phyloP scores from a whole-genome alignment of 2,329 filamentous ascomycete genomes.

The Colletotrichum sansevieriae region DNA sequence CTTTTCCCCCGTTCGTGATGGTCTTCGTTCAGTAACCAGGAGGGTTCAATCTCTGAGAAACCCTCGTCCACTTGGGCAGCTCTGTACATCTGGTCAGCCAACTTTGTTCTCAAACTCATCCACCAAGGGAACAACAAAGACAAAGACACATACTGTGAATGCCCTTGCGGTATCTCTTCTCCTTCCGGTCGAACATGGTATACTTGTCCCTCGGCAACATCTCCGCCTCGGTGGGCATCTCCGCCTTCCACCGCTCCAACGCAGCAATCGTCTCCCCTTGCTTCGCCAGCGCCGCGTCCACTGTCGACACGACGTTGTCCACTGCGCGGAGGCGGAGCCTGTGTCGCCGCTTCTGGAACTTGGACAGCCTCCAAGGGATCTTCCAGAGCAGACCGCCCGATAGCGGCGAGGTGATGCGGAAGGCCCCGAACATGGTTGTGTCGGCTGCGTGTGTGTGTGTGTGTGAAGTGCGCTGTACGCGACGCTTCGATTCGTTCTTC shows the following conservation, averaged over 20 bases:
- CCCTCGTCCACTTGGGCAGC: conserved; percentile 92
- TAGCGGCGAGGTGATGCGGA: conserved; percentile 82
- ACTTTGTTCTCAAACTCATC: not conserved
- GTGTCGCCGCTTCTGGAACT: conserved; percentile 90
- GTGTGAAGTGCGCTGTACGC: not conserved
- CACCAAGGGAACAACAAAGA: conserved; percentile 12
- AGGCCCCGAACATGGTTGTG: conserved; percentile 81
- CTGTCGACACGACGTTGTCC: conserved; percentile 85
- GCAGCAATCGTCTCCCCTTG: conserved; percentile 80
- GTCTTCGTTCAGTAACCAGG: conserved; percentile 80
- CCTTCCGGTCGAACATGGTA: conserved; percentile 96
- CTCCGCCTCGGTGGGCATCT: conserved; percentile 96
- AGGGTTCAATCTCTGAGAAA: conserved; percentile 93
- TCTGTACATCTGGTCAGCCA: conserved; percentile 61
- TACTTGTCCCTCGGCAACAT: conserved; percentile 99
- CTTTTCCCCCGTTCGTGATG: not conserved
- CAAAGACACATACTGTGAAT: conserved; percentile 85
- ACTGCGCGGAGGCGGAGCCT: conserved; percentile 86
- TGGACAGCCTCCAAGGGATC: conserved; percentile 94
- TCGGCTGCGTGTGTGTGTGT: not conserved
- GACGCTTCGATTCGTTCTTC: too few species aligned
- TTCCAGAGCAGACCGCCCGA: conserved; percentile 93
- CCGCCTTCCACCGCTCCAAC: conserved; percentile 89
- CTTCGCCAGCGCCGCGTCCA: conserved; percentile 83
- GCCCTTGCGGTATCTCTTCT: conserved; percentile 94